Evolutionary conservation across 2,329 filamentous ascomycete genomes (phyloP).

Genomic region (Sclerotinia trifoliorum): DNA sequence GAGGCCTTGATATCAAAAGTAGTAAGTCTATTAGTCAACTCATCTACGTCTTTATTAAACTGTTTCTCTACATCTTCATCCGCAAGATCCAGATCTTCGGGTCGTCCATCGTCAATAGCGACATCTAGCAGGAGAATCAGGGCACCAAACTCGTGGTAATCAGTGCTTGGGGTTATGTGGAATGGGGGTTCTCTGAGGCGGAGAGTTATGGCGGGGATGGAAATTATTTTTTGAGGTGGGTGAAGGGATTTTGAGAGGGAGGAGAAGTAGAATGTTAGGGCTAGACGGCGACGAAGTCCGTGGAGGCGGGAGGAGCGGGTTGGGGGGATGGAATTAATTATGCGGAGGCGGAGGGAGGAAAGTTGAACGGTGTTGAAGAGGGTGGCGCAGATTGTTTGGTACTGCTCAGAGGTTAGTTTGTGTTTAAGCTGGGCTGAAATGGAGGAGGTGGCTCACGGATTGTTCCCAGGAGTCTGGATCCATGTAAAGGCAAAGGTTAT

Average conservation of each 20-base stretch:
- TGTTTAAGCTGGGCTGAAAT: neutral
- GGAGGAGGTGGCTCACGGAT: conserved; percentile 40
- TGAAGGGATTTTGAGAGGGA: conserved; percentile 46
- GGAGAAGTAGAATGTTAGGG: conserved; percentile 61
- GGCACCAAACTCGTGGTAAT: conserved; percentile 69
- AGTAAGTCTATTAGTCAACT: conserved; percentile 59
- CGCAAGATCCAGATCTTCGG: conserved; percentile 36
- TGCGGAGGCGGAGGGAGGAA: conserved; percentile 53
- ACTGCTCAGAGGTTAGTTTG: conserved; percentile 43
- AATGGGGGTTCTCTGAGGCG: conserved; percentile 52
- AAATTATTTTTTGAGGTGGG: conserved; percentile 43
- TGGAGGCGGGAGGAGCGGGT: conserved; percentile 48
- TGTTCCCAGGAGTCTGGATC: conserved; percentile 41
- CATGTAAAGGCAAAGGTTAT: conserved; percentile 47
- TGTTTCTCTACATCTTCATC: conserved; percentile 44
- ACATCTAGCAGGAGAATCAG: conserved; percentile 69
- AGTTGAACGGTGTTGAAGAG: conserved; percentile 50
- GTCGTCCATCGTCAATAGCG: conserved; percentile 64
- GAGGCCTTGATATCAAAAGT: conserved; percentile 67
- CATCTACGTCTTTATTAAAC: conserved; percentile 73
- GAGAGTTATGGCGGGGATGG: conserved; percentile 46
- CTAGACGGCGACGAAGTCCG: conserved; percentile 64
- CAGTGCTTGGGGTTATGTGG: conserved; percentile 52
- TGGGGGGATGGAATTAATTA: conserved; percentile 59
- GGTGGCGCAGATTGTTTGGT: conserved; percentile 48